Conservation (phyloP, 495 filamentous ascomycete genomes). For the Neurospora sp. region DNA sequence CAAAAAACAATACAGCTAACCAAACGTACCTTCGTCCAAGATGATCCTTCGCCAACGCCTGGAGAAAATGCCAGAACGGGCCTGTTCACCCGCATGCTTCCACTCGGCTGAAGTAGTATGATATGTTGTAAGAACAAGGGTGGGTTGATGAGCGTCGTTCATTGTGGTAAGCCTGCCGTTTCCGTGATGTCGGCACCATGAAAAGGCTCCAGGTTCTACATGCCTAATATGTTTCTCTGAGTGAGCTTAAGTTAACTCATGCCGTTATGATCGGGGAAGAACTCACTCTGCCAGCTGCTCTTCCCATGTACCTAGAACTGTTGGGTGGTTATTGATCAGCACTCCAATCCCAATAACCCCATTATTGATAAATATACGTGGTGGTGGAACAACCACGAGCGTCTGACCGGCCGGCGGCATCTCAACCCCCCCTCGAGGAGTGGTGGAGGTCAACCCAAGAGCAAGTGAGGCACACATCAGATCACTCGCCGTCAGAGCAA, state of each 20-base stretch:
- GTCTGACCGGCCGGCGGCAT: slow-evolving; percentile 4
- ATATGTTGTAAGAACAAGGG: slow-evolving; percentile 32
- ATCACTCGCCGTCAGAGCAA: slow-evolving; percentile 24
- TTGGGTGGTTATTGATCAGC: neutral
- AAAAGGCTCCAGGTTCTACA: slow-evolving; percentile 12
- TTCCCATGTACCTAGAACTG: slow-evolving; percentile 29
- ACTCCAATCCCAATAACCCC: neutral
- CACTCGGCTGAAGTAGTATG: slow-evolving; percentile 28
- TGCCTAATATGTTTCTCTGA: slow-evolving; percentile 16
- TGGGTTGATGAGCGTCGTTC: slow-evolving; percentile 1
- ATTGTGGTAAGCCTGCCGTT: slow-evolving; percentile 12
- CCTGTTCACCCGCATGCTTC: slow-evolving; percentile 6
- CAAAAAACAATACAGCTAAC: neutral
- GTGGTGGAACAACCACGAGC: slow-evolving; percentile 29
- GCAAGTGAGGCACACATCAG: neutral
- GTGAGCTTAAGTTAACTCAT: neutral
- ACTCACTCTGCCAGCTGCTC: slow-evolving; percentile 20
- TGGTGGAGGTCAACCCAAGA: neutral
- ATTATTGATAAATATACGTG: slow-evolving; percentile 11
- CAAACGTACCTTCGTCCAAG: slow-evolving; percentile 35
- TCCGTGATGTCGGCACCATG: slow-evolving; percentile 23
- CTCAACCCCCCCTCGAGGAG: neutral
- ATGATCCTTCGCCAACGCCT: slow-evolving; percentile 30
- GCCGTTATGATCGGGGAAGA: neutral
- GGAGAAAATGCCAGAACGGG: slow-evolving; percentile 16